phyloP scores from a whole-genome alignment of 495 filamentous ascomycete genomes.

The Xylaria flabelliformis region DNA sequence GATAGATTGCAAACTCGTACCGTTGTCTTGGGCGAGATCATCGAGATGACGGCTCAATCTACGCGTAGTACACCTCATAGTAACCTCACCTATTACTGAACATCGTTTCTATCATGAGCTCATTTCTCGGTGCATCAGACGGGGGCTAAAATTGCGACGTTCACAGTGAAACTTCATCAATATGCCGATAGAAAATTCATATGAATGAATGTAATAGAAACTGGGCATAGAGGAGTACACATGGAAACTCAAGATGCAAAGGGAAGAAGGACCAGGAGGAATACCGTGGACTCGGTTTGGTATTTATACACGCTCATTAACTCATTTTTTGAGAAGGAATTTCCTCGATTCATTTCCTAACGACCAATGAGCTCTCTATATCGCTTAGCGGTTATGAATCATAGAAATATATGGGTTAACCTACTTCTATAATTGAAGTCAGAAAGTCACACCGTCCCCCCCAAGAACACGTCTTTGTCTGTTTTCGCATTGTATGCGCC shows the following conservation, averaged over 20 bases:
- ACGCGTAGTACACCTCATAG: conserved; percentile 1
- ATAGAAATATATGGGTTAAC: not conserved
- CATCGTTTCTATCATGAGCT: not conserved
- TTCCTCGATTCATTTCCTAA: not conserved
- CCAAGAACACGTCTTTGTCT: no score
- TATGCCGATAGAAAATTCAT: not conserved
- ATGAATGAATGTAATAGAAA: not conserved
- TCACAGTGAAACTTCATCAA: not conserved
- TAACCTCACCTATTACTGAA: not conserved
- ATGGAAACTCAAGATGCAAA: not conserved
- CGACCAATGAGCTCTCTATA: not conserved
- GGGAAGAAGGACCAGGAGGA: not conserved
- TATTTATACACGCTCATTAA: not conserved
- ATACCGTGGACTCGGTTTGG: not conserved
- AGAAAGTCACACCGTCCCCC: no score
- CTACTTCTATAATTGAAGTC: not conserved
- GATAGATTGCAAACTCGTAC: conserved; percentile 38
- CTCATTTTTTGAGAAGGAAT: not conserved
- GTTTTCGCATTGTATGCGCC: no score
- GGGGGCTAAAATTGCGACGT: not conserved
- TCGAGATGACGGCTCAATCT: conserved; percentile 7
- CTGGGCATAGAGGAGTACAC: not conserved
- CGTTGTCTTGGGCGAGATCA: conserved; percentile 41
- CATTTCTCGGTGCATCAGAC: not conserved
- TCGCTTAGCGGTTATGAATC: not conserved